Evolutionary conservation across 176 grass and related monocot genomes (phyloP).

Genomic region (Triticum timopheevii): DNA sequence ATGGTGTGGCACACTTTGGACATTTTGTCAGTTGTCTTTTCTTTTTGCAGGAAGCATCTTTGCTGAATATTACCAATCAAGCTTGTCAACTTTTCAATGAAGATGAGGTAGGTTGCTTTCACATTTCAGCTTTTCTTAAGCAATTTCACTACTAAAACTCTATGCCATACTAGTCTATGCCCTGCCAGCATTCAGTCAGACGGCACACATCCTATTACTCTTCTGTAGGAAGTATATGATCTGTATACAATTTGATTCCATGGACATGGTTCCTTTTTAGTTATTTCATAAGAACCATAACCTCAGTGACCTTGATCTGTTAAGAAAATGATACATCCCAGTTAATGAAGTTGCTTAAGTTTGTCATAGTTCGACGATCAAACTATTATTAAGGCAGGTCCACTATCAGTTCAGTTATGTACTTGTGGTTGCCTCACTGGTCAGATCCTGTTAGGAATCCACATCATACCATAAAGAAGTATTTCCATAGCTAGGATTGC

Average conservation of each 20-base stretch:
- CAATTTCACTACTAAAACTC: neutral
- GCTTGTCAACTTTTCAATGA: conserved; percentile 93
- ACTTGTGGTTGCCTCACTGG: neutral
- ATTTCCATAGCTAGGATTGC: neutral
- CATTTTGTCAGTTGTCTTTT: conserved; percentile 20
- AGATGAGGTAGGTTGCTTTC: conserved; percentile 57
- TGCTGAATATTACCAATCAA: conserved; percentile 90
- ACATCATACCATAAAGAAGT: neutral
- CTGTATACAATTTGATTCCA: neutral
- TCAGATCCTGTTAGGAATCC: neutral
- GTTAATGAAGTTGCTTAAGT: neutral
- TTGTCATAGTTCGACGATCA: neutral
- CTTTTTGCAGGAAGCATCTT: conserved; percentile 85
- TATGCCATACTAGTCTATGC: neutral
- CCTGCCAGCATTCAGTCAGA: neutral
- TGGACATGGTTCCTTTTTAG: neutral
- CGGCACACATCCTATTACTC: neutral
- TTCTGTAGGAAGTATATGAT: conserved; percentile 4
- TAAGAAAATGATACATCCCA: conserved; percentile 3
- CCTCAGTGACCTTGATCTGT: neutral
- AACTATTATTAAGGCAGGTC: neutral
- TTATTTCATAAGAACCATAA: neutral
- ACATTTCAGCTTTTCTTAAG: conserved; percentile 8
- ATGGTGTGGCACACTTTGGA: conserved; percentile 15
- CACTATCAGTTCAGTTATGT: neutral